Percentiles rank a stretch among this genome's conserved stretches.
Evolutionary conservation across 257 asterid species (phyloP).

Genomic region (Parsonsia alboflavescens): DNA sequence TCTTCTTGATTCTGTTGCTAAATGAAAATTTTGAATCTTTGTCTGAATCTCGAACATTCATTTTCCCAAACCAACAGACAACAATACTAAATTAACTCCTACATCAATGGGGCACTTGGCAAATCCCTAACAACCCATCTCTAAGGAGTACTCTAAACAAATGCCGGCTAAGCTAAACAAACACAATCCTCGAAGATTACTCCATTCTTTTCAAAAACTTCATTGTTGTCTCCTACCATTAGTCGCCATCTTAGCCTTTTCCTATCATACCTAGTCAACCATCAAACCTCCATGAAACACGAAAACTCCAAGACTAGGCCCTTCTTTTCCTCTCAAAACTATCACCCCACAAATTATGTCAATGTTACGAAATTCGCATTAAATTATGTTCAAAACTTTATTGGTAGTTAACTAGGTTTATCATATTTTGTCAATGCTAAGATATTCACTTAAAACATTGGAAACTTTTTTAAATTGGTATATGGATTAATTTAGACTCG

Average conservation of each 20-base stretch:
- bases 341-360: too few relatives aligned
- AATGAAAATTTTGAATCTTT: neutral
- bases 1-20: neutral
- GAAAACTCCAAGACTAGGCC: neutral
- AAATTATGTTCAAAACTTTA: too few relatives aligned
- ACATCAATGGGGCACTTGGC: slow-evolving; percentile 14
- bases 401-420: too few relatives aligned
- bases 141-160: neutral
- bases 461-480: too few relatives aligned
- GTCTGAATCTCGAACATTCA: neutral
- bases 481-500: too few relatives aligned
- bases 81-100: neutral
- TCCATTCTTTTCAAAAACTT: slow-evolving; percentile 10
- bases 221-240: slow-evolving; percentile 2
- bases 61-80: neutral
- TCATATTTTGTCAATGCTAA: too few relatives aligned
- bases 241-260: slow-evolving; percentile 24
- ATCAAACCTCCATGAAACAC: neutral
- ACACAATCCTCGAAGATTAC: slow-evolving; percentile 44
- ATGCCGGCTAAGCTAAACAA: slow-evolving; percentile 32
- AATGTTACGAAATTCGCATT: too few relatives aligned
- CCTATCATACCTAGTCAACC: slow-evolving; percentile 18
- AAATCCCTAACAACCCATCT: neutral
- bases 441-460: too few relatives aligned
- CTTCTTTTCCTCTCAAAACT: too few relatives aligned